These are phyloP conservation scores for Rhododendron ovatum DNA, from an alignment of 148 eudicot species.

Conservation along the genomic window DNA sequence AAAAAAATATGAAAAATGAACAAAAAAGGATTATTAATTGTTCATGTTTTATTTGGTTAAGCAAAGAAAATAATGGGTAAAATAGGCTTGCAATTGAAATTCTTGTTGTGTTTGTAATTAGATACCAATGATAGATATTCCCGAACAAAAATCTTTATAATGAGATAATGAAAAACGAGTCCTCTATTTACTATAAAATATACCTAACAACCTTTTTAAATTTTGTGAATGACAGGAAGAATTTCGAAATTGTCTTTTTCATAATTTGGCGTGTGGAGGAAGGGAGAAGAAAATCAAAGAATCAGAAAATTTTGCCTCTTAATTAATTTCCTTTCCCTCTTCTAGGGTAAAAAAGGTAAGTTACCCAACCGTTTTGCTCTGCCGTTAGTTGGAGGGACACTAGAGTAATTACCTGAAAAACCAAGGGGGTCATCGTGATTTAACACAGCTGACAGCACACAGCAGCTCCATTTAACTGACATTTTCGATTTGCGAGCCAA, in stretches of 20 bases:
- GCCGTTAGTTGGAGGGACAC: not conserved
- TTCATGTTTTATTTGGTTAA: not conserved
- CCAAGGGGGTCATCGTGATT: not conserved
- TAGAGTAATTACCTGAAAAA: not conserved
- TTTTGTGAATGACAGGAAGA: no score
- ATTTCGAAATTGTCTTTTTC: not conserved
- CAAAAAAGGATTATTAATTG: not conserved
- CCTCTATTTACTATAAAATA: not conserved
- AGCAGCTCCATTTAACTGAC: conserved; percentile 20
- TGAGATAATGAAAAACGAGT: not conserved
- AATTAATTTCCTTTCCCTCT: not conserved
- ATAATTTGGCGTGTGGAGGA: not conserved
- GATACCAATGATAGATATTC: not conserved
- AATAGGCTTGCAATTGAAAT: not conserved
- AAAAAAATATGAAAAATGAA: not conserved
- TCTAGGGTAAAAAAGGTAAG: not conserved
- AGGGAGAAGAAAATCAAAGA: not conserved
- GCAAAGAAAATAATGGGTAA: not conserved
- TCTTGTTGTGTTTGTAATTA: not conserved
- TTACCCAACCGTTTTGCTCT: not conserved
- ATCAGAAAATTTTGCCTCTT: not conserved
- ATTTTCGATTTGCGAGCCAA: conserved; percentile 32
- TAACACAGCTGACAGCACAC: not conserved
- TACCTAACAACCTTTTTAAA: not conserved
- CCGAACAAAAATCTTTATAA: no score